These are phyloP conservation scores for Aspergillaceae sp. DNA, from an alignment of 2,329 filamentous ascomycete genomes.

Conservation along the genomic window DNA sequence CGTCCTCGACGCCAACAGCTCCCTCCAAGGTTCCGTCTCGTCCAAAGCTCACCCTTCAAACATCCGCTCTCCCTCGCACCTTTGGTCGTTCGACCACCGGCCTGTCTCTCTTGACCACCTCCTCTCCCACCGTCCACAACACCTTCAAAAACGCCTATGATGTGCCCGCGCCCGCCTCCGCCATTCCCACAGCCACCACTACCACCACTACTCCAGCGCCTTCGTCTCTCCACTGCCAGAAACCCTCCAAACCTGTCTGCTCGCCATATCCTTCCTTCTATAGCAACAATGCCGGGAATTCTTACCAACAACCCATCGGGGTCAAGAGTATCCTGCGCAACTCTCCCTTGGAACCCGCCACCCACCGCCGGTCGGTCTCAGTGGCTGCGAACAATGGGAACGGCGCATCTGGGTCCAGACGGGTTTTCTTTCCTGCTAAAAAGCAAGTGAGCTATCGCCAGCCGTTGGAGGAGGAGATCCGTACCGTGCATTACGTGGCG, in stretches of 20 bases:
- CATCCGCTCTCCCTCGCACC: conserved; percentile 40
- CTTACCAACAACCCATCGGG: conserved; percentile 37
- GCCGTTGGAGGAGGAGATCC: conserved; percentile 52
- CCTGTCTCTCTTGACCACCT: conserved; percentile 42
- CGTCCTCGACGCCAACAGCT: conserved; percentile 2
- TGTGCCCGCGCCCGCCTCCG: conserved; percentile 26
- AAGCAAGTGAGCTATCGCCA: conserved; percentile 51
- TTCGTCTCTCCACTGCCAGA: neutral
- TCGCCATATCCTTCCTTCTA: conserved; percentile 20
- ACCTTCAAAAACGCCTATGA: conserved; percentile 55
- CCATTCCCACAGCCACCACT: conserved; percentile 8
- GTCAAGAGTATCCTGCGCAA: conserved; percentile 42
- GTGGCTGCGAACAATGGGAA: conserved; percentile 18
- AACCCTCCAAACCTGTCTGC: conserved; percentile 18
- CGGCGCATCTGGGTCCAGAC: conserved; percentile 25
- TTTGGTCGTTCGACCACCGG: conserved; percentile 48
- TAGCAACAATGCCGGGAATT: conserved; percentile 5
- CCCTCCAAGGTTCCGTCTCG: conserved; percentile 26
- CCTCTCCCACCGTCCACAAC: conserved; percentile 53
- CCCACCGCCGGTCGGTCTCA: conserved; percentile 32
- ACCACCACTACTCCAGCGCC: too few species aligned
- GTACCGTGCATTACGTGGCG: conserved; percentile 46
- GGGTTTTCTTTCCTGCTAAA: conserved; percentile 44
- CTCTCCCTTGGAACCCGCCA: conserved; percentile 31
- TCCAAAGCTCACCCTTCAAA: conserved; percentile 56